Base-by-base conservation (phyloP, 371 early-diverging fungal species). In the Mortierella sp. region DNA sequence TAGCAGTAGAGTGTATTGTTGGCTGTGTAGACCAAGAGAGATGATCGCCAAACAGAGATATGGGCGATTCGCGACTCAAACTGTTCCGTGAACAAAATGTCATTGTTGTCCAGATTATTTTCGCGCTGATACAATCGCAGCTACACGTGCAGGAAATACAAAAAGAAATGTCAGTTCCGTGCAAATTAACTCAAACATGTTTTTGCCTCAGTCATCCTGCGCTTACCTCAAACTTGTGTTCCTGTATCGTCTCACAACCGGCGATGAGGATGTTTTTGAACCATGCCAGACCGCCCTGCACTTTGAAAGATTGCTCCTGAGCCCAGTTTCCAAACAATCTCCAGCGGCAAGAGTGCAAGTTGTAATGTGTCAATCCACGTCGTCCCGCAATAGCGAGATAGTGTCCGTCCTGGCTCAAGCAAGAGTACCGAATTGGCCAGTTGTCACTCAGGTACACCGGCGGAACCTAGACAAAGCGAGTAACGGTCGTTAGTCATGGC, bases 251-350 rank as follows among this genome's bases (percentile, higher is more conserved):
- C 75, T 93, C 91, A 63, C 94, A 93, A 11, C 92, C 91, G 29
- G 89, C 94, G 71, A 97, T 91, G 38, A 97, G 77, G 27, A 95
- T 89, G 73, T 93, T 89, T 63, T 92, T 94, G 82, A 90, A 95
- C 97, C 97, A 97, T 3, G 92, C 91, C 70, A 97, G 87, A 8
- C 96, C 96, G 27, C 96, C 96, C 29, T 91, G 91, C 24, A 90
- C 93, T 16, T 89, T 48, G 81, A 97, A 96, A 24, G 92, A 91
- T 82, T 96, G 93, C 83, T 97, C 97, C 81, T 96, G 96, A 65
- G 95, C 93, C 83, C 95, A 95, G 80, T 95, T 95, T 0, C 96
- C 96, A 91, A 96, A 96, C 48, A 96, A 78, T 78, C 96, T 96
- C 97, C 97, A 97, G 55, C 95, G 90, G 72, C 93, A 92, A 0